phyloP scores from a whole-genome alignment of 495 filamentous ascomycete genomes.

The Aspergillus avenaceus region DNA sequence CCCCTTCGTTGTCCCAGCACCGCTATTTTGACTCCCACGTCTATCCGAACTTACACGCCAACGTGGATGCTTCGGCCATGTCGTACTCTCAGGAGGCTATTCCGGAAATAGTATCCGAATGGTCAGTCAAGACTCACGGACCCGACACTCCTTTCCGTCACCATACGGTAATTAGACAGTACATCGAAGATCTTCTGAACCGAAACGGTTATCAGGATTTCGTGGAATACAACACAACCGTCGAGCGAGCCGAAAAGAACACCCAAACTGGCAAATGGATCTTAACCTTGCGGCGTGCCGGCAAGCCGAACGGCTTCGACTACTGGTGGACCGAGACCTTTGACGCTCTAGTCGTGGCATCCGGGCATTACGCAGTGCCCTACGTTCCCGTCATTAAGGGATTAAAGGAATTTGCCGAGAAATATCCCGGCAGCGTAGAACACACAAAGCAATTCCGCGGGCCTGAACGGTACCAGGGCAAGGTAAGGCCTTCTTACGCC shows the following conservation, averaged over 20 bases:
- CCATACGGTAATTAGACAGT: slow-evolving; percentile 33
- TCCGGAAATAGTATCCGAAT: slow-evolving; percentile 27
- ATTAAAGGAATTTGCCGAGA: slow-evolving; percentile 29
- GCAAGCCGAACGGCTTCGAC: slow-evolving; percentile 20
- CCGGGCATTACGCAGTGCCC: slow-evolving; percentile 73
- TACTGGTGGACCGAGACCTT: slow-evolving; percentile 43
- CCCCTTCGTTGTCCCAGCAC: slow-evolving; percentile 35
- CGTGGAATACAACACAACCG: slow-evolving; percentile 39
- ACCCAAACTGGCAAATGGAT: slow-evolving; percentile 25
- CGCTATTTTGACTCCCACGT: slow-evolving; percentile 46
- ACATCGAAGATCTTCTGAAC: slow-evolving; percentile 35
- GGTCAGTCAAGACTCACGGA: slow-evolving; percentile 34
- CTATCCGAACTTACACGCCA: slow-evolving; percentile 37
- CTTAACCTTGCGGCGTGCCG: slow-evolving; percentile 31
- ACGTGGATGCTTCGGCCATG: slow-evolving; percentile 38
- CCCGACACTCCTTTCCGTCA: slow-evolving; percentile 37
- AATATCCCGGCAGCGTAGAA: slow-evolving; percentile 31
- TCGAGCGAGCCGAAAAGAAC: slow-evolving; percentile 35
- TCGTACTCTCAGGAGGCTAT: slow-evolving; percentile 37
- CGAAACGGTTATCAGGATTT: slow-evolving; percentile 30
- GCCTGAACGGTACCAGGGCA: slow-evolving; percentile 32
- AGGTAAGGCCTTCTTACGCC: slow-evolving; percentile 16
- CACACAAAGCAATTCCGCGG: slow-evolving; percentile 41
- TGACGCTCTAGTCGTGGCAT: slow-evolving; percentile 78
- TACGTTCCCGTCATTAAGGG: slow-evolving; percentile 60